Conservation (phyloP, 495 filamentous ascomycete genomes). For the Penicilliopsis zonata region DNA sequence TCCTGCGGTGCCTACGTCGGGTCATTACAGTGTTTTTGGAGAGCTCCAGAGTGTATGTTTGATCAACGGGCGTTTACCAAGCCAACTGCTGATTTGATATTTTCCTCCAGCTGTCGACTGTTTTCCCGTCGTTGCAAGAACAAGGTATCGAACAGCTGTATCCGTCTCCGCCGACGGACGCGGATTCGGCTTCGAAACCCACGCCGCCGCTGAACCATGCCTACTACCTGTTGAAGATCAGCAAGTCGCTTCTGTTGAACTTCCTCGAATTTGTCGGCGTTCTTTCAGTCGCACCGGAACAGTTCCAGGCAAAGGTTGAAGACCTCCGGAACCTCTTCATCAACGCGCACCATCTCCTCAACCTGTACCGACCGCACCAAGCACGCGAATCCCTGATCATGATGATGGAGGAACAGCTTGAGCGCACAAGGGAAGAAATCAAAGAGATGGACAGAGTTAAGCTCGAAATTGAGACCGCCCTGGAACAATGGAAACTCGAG, state of each 20-base stretch:
- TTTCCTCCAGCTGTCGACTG: conserved; percentile 37
- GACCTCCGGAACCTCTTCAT: conserved; percentile 70
- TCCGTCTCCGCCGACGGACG: conserved; percentile 31
- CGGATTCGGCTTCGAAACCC: conserved; percentile 24
- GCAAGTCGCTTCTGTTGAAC: conserved; percentile 71
- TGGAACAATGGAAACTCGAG: conserved; percentile 49
- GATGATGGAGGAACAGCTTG: conserved; percentile 85
- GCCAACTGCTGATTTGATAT: background rate
- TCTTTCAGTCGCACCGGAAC: conserved; percentile 49
- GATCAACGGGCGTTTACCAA: no score
- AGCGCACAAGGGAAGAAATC: conserved; percentile 63
- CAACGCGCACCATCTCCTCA: conserved; percentile 84
- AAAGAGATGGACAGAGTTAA: conserved; percentile 60
- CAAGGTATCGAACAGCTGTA: conserved; percentile 62
- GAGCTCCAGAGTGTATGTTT: conserved; percentile 46
- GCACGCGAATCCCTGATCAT: conserved; percentile 79
- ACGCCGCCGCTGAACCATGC: conserved; percentile 49
- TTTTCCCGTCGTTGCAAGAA: conserved; percentile 54
- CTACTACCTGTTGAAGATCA: conserved; percentile 63
- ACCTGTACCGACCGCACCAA: conserved; percentile 93
- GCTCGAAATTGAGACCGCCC: conserved; percentile 54
- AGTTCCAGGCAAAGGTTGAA: conserved; percentile 50
- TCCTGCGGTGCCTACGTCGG: conserved; percentile 59
- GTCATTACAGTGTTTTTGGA: conserved; percentile 64
- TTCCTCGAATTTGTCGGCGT: conserved; percentile 72